Base-by-base conservation (phyloP, 108 stramenopile genomes). In the Cyclostephanos invisitatus region DNA sequence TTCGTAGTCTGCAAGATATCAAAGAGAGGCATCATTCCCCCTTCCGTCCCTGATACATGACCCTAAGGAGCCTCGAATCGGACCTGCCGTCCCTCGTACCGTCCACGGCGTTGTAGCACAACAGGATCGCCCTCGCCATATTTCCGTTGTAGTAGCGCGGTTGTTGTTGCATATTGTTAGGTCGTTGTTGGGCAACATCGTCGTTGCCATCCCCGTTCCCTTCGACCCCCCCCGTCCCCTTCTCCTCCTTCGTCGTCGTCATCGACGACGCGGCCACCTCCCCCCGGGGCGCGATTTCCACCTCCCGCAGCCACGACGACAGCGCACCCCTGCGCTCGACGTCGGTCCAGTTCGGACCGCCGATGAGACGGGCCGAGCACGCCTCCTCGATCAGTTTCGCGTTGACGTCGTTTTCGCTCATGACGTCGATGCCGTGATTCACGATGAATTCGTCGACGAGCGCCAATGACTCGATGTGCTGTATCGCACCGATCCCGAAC, bases 361-460 rank as follows among this genome's bases (percentile, higher is more conserved):
- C 88, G 60, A 90, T 89, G 40, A 90, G 72, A 24, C 94, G 88
- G 38, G 88, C 88, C 15, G 73, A 73, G 68, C 90, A 91, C 24
- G 91, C 87, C 66, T 95, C 91, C 35, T 69, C 55, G 29, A 95
- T 67, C 22, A 74, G 55, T 7, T 62, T 18, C 6, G 74, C 80
- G 11, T 54, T 36, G 12, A 79, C 65, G 5, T 70, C 73, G 21
- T 87, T 68, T 3, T 40, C 40, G 38, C 40, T 51, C 5, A 48
- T 59, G 18, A 91, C 47, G 71, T 90, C 80, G 58, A 90, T 64
- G 4, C 75, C 74, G 65, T 88, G 77, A 15, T 81, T 59, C 10
- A 91, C 75, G 36, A 95, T 54, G 62, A 91, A 91, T 24, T 83
- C 77, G 70, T 94, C 91, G 1, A 83, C 77, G 15, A 87, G 83